Evolutionary conservation across 129 eudicot genomes (phyloP), one percentile per base, ranked within the genome.

Genomic region (Lactuca sativa): DNA sequence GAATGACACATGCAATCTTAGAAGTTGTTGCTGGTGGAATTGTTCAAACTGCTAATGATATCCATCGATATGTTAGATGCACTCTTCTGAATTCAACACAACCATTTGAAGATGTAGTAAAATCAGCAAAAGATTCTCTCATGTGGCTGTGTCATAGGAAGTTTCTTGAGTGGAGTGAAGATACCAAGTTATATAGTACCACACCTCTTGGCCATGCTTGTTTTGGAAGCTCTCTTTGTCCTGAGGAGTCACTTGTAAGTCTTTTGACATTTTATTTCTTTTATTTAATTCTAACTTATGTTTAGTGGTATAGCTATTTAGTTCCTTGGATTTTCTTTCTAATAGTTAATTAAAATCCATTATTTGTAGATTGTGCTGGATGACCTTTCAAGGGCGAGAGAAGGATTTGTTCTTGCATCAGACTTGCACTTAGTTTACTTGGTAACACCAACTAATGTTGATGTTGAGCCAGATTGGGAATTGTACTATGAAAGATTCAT

Each of bases 21-120:
- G 99, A 95, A 83, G 99, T 90, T 13, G 97, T 90, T 70, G 90
- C 99, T 71, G 93, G 99, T 61, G 99, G 99, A 69, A 90, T 95
- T 71, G 99, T 95, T 74, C 99, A 95, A 80, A 95, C 96, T 52
- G 97, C 99, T 68, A 84, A 74, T 67, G 99, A 95, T 75, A 95
- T 95, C 76, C 84, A 95, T 82, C 91, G 97, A 37, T 95, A 95
- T 37, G 97, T 95, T 63, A 83, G 96, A 81, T 95, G 99, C 77
- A 95, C 99, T 36, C 96, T 95, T 75, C 84, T 95, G 25, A 95
- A 95, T 80, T 87, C 99, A 55, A 95, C 97, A 52, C 92, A 90
- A 85, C 99, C 99, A 32, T 95, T 95, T 82, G 95, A 95, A 83
- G 97, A 87, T 71, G 99, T 95, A 7, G 99, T 95, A 9, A 90